Conservation (phyloP, 352 stramenopile species). For the Phytopythium ostracodes region DNA sequence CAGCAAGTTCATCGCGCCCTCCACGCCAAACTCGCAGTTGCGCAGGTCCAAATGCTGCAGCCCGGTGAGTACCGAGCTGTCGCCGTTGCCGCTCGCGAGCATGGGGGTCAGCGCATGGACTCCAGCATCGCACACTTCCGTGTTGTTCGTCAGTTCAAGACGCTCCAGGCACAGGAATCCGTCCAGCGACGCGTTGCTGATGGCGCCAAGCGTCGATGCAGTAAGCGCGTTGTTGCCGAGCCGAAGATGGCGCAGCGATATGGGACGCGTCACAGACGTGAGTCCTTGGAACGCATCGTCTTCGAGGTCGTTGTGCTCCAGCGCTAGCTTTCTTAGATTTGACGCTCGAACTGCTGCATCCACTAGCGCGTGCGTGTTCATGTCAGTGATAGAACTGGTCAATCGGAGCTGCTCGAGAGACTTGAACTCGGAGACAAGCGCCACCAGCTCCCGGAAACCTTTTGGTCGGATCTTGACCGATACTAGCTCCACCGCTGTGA, state of each 20-base stretch:
- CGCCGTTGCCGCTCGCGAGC: conserved; percentile 22
- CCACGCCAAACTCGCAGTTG: conserved; percentile 63
- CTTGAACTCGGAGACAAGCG: conserved; percentile 30
- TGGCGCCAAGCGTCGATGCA: conserved; percentile 31
- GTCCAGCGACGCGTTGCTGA: conserved; percentile 44
- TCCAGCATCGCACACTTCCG: conserved; percentile 54
- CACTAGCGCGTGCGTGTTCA: conserved; percentile 49
- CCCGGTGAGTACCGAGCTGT: conserved; percentile 6
- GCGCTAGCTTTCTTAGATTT: conserved; percentile 39
- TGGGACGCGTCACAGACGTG: conserved; percentile 10
- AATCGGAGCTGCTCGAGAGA: conserved; percentile 44
- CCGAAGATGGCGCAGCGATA: conserved; percentile 40
- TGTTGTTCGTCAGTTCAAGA: conserved; percentile 67
- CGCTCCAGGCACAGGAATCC: conserved; percentile 41
- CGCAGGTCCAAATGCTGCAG: conserved; percentile 64
- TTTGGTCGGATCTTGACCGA: conserved; percentile 57
- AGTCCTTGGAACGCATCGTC: conserved; percentile 53
- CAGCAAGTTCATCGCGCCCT: conserved; percentile 54
- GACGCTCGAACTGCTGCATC: conserved; percentile 29
- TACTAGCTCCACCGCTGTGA: conserved; percentile 55
- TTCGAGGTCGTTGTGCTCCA: conserved; percentile 79
- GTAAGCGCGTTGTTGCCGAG: conserved; percentile 65
- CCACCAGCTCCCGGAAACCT: conserved; percentile 41
- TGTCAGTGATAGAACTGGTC: conserved; percentile 55
- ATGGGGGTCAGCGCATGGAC: conserved; percentile 64